These are phyloP conservation scores for Colletotrichum sp. DNA, from an alignment of 2,329 filamentous ascomycete species.

Conservation along the genomic window DNA sequence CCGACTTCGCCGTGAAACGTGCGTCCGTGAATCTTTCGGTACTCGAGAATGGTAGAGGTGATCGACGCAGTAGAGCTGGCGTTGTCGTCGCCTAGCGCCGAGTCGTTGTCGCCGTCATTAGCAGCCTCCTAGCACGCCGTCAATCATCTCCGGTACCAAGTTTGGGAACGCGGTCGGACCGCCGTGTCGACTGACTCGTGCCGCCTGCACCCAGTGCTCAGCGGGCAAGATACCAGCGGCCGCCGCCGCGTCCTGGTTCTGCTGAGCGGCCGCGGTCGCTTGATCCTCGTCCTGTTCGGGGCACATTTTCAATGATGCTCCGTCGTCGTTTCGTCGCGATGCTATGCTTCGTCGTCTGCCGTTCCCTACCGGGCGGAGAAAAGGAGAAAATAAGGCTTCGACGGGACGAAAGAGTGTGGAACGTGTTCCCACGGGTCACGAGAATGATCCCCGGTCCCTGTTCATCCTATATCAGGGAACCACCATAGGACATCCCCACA, in stretches of 20 bases:
- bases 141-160: background rate
- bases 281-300: background rate
- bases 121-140: conserved; percentile 6
- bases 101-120: conserved; percentile 14
- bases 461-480: background rate
- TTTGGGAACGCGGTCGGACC: background rate
- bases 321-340: background rate
- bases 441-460: conserved; percentile 6
- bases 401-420: background rate
- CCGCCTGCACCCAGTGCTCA: conserved; percentile 16
- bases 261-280: background rate
- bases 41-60: conserved; percentile 32
- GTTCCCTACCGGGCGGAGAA: background rate
- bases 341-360: background rate
- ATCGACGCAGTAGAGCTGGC: conserved; percentile 33
- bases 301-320: background rate
- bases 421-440: background rate
- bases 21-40: conserved; percentile 34
- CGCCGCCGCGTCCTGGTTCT: background rate
- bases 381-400: background rate
- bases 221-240: conserved; percentile 11
- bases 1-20: conserved; percentile 33
- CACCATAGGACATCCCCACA: background rate
- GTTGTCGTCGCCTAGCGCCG: conserved; percentile 14
- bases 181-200: conserved; percentile 8